Percentiles rank a stretch among this genome's conserved stretches.
Conservation (phyloP, 768 basidiomycete species). For the Suillus subalutaceus region DNA sequence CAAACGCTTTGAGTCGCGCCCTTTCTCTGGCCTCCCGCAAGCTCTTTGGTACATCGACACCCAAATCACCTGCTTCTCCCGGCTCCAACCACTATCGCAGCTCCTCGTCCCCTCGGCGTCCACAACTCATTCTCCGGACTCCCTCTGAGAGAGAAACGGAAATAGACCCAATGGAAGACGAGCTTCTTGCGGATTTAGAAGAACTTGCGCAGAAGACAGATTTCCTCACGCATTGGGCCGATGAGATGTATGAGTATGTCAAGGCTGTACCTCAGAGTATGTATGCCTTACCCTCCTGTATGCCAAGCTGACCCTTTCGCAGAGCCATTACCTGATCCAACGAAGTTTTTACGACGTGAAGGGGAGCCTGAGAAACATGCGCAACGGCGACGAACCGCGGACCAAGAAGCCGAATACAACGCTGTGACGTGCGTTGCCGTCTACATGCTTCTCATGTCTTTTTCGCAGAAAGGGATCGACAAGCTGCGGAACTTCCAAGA, state of each 20-base stretch:
- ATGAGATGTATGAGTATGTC: constrained; percentile 90
- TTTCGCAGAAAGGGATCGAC: constrained; percentile 92
- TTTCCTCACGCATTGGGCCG: constrained; percentile 91
- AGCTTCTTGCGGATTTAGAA: constrained; percentile 78
- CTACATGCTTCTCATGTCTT: constrained; percentile 90
- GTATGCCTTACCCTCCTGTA: constrained; percentile 32
- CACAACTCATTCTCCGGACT: constrained; percentile 49
- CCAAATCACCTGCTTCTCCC: constrained; percentile 39
- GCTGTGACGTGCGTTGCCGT: constrained; percentile 86
- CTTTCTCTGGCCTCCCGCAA: constrained; percentile 82
- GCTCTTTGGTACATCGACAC: constrained; percentile 62
- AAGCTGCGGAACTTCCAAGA: constrained; percentile 78
- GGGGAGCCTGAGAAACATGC: constrained; percentile 77
- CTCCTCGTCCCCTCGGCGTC: constrained; percentile 59
- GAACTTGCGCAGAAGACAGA: constrained; percentile 96
- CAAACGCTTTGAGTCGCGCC: constrained; percentile 78
- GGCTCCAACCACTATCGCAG: constrained; percentile 41
- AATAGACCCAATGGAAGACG: constrained; percentile 78
- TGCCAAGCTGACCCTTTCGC: constrained; percentile 2
- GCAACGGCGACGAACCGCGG: constrained; percentile 66
- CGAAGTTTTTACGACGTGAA: constrained; percentile 69
- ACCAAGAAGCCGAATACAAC: constrained; percentile 79
- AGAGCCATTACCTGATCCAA: constrained; percentile 84
- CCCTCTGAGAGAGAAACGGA: constrained; percentile 40
- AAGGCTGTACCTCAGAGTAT: constrained; percentile 83